phyloP scores from a whole-genome alignment of 164 flowering plant species.

The Macadamia integrifolia region DNA sequence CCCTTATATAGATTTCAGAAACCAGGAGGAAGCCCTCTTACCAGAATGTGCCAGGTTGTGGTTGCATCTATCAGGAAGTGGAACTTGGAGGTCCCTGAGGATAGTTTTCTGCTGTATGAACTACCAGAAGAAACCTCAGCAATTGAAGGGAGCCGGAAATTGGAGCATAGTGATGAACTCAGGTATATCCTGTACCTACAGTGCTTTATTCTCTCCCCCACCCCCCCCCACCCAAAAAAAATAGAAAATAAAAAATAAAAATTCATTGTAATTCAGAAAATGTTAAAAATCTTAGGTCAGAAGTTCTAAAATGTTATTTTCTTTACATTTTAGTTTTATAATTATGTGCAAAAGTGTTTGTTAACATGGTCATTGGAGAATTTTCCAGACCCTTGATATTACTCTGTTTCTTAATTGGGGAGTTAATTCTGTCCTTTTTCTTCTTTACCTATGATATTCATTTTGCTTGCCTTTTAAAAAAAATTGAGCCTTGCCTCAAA shows the following conservation, averaged over 20 bases:
- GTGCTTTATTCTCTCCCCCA: neutral
- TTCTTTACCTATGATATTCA: no score
- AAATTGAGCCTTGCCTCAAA: no score
- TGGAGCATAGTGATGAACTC: slow-evolving; percentile 70
- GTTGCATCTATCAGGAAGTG: slow-evolving; percentile 65
- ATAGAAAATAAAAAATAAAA: neutral
- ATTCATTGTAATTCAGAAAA: no score
- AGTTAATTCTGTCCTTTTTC: no score
- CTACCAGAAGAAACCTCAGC: slow-evolving; percentile 59
- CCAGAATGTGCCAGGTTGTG: slow-evolving; percentile 82
- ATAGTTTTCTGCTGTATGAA: slow-evolving; percentile 65
- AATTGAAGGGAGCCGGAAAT: slow-evolving; percentile 72
- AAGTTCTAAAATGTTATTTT: neutral
- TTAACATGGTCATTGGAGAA: neutral
- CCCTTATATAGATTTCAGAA: slow-evolving; percentile 76
- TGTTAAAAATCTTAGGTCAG: no score
- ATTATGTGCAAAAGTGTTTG: neutral
- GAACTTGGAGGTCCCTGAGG: slow-evolving; percentile 52
- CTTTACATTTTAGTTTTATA: neutral
- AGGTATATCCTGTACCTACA: slow-evolving; percentile 30
- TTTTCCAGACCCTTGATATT: no score
- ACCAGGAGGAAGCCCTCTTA: slow-evolving; percentile 89
- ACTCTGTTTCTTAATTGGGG: no score
- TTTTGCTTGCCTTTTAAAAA: no score
- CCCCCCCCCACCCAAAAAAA: no score